Percentiles rank a stretch among this genome's conserved stretches.
Conservation (phyloP, 1,139 yeast genomes). For the Meyerozyma smithsonii region DNA sequence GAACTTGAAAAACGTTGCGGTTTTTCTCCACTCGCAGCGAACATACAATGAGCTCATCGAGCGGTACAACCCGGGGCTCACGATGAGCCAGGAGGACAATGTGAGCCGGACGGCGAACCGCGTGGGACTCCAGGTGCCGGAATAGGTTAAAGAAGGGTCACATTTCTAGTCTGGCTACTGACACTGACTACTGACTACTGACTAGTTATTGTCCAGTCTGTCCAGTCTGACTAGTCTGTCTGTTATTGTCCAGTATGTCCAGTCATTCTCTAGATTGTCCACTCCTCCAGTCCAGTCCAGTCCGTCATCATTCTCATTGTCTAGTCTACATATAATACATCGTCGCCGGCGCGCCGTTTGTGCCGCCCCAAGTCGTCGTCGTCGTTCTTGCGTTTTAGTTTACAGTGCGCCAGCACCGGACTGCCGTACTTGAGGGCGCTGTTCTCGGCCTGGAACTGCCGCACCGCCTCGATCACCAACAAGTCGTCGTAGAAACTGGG, state of each 20-base stretch:
- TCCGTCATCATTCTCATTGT: neutral
- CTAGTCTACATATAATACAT: slow-evolving; percentile 3
- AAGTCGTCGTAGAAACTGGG: slow-evolving; percentile 39
- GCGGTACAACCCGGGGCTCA: slow-evolving; percentile 81
- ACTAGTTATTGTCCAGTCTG: too few species aligned
- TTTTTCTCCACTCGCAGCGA: slow-evolving; percentile 67
- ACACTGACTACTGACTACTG: too few species aligned
- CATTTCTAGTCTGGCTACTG: too few species aligned
- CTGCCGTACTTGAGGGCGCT: slow-evolving; percentile 25
- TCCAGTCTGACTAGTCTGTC: too few species aligned
- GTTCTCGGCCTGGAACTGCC: slow-evolving; percentile 36
- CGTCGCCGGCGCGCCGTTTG: neutral
- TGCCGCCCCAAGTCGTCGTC: slow-evolving; percentile 9
- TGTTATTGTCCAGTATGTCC: too few species aligned
- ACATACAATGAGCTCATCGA: slow-evolving; percentile 74
- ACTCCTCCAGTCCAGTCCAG: too few species aligned
- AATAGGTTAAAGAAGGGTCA: neutral
- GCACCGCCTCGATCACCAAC: slow-evolving; percentile 35
- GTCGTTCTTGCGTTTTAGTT: slow-evolving; percentile 28
- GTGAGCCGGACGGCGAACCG: slow-evolving; percentile 74
- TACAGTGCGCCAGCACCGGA: slow-evolving; percentile 26
- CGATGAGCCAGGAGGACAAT: slow-evolving; percentile 72
- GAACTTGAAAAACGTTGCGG: slow-evolving; percentile 18
- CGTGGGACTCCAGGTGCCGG: slow-evolving; percentile 50
- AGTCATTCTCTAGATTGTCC: too few species aligned